These are phyloP conservation scores for Diaporthe aspalathi DNA, from an alignment of 2,329 filamentous ascomycete genomes.

Conservation along the genomic window DNA sequence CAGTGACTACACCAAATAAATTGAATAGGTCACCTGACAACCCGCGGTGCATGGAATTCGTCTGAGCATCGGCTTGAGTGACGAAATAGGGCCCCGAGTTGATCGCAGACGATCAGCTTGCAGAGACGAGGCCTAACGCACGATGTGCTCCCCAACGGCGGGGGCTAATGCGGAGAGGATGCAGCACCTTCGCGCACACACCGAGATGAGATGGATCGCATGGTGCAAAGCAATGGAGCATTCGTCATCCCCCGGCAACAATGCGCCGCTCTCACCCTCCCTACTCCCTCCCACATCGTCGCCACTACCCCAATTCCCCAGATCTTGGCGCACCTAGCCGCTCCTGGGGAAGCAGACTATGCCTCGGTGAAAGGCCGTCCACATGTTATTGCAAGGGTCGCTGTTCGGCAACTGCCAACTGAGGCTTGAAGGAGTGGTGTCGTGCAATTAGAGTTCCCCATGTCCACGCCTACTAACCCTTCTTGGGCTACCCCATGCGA, in stretches of 20 bases:
- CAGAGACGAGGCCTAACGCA: conserved; percentile 8
- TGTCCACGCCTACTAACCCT: conserved; percentile 10
- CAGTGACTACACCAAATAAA: background rate
- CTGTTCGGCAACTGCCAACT: conserved; percentile 19
- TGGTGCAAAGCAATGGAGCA: conserved; percentile 6
- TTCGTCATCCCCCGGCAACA: conserved; percentile 20
- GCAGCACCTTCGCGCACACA: conserved; percentile 10
- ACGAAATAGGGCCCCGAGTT: conserved; percentile 8
- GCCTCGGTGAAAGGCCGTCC: conserved; percentile 24
- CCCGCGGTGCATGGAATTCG: background rate
- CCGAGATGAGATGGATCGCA: conserved; percentile 26
- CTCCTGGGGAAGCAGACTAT: conserved; percentile 23
- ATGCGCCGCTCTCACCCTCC: conserved; percentile 12
- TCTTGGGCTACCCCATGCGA: conserved; percentile 20
- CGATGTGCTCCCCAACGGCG: conserved; percentile 13
- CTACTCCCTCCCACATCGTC: background rate
- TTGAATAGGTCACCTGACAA: background rate
- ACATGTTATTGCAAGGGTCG: conserved; percentile 22
- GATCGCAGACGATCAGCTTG: conserved; percentile 3
- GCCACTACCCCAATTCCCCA: conserved; percentile 27
- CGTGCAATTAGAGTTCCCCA: conserved; percentile 29
- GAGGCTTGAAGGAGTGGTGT: conserved; percentile 22
- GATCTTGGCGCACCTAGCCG: conserved; percentile 20
- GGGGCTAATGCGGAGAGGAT: conserved; percentile 17
- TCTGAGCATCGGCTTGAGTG: conserved; percentile 10